Conservation (phyloP, 2,329 filamentous ascomycete species). For the Aspergillus oerlinghausenensis region DNA sequence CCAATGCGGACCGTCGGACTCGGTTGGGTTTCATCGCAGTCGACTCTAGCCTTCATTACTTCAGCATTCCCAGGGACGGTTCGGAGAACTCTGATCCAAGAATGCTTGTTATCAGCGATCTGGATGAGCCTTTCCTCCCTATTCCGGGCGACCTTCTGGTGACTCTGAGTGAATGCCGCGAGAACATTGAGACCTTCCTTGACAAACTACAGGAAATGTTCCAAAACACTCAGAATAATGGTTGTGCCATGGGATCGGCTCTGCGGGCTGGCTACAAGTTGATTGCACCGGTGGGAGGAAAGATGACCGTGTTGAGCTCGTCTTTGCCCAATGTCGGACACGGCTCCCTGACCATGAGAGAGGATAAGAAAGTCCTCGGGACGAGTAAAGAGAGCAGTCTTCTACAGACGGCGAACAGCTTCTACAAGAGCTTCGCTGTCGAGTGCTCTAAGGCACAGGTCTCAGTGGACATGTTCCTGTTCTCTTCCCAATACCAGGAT, state of each 20-base stretch:
- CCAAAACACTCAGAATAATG: conserved; percentile 82
- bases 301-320: conserved; percentile 86
- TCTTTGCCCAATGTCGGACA: conserved; percentile 85
- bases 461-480: conserved; percentile 97
- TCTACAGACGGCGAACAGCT: conserved; percentile 87
- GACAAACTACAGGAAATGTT: conserved; percentile 94
- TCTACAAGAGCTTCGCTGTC: conserved; percentile 98
- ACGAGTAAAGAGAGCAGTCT: conserved; percentile 87
- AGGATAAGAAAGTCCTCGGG: conserved; percentile 92
- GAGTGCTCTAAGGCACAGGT: conserved; percentile 99
- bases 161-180: conserved; percentile 79
- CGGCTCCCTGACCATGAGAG: conserved; percentile 85
- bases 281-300: conserved; percentile 89
- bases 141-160: conserved; percentile 89
- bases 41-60: conserved; percentile 92
- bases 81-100: conserved; percentile 79
- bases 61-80: conserved; percentile 83
- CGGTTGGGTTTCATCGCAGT: conserved; percentile 92
- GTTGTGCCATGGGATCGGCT: conserved; percentile 92
- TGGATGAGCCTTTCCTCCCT: conserved; percentile 94
- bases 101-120: conserved; percentile 90
- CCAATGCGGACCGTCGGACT: conserved; percentile 92
- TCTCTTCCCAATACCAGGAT: conserved; percentile 94
- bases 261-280: conserved; percentile 91
- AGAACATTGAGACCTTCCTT: conserved; percentile 88